Evolutionary conservation across 306 rosid species (phyloP).

Genomic region (Quillaja saponaria): DNA sequence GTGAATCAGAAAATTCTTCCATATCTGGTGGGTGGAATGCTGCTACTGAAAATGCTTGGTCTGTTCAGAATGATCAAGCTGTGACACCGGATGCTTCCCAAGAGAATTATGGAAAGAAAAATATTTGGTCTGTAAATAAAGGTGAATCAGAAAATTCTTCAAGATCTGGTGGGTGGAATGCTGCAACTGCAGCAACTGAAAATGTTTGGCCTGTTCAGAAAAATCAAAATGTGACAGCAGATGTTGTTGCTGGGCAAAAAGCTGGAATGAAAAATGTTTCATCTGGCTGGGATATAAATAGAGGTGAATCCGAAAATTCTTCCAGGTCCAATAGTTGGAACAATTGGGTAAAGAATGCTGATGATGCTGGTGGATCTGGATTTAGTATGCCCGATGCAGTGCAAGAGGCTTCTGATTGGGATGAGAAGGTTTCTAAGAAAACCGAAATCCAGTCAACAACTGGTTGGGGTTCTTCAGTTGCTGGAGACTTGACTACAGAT

Average conservation of each 20-base stretch:
- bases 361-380: slow-evolving; percentile 19
- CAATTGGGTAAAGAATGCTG: slow-evolving; percentile 28
- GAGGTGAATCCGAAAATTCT: slow-evolving; percentile 22
- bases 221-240: slow-evolving; percentile 14
- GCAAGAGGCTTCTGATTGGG: slow-evolving; percentile 33
- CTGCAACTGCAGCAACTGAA: background rate
- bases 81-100: no score
- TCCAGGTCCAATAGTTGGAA: slow-evolving; percentile 24
- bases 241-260: no score
- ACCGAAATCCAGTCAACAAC: slow-evolving; percentile 10
- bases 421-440: slow-evolving; percentile 18
- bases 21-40: no score
- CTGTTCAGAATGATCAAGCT: no score
- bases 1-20: no score
- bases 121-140: no score
- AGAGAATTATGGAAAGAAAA: no score
- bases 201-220: slow-evolving; percentile 25
- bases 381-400: background rate
- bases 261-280: no score
- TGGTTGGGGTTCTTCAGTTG: slow-evolving; percentile 32
- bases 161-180: slow-evolving; percentile 11
- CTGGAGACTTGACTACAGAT: slow-evolving; percentile 25
- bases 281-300: no score
- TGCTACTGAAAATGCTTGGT: no score
- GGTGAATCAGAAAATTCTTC: no score